Base-by-base conservation (phyloP, 768 basidiomycete species). In the Phlegmacium glaucopus region DNA sequence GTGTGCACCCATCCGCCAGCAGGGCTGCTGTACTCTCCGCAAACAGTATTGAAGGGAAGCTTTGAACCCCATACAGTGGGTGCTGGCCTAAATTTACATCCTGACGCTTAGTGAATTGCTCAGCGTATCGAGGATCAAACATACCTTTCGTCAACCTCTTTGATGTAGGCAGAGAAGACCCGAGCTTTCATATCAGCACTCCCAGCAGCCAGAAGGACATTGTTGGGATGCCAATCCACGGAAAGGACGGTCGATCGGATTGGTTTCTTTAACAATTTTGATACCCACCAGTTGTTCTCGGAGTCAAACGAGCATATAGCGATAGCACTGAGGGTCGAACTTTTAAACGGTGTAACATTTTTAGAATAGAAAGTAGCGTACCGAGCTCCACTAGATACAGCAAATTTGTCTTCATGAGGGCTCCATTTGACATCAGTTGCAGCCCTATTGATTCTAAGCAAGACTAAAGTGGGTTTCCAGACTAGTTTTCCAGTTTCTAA, bases 241-340 rank as follows among this genome's bases (percentile, higher is more conserved):
- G 85, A 82, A 35, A 98, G 75, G 11, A 99, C 94, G 1, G 96
- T 99, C 4, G 93, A 93, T 53, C 93, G 72, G 60, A 99, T 88
- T 18, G 96, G 96, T 69, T 98, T 98, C 84, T 98, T 99, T 64
- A 99, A 74, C 50, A 88, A 87, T 63, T 91, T 93, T 13, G 94
- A 86, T 4, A 96, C 91, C 96, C 96, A 99, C 96, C 96, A 99
- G 66, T 99, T 89, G 70, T 89, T 94, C 72, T 99, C 96, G 9
- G 88, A 77, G 63, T 99, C 96, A 61, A 96, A 99, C 13, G 90
- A 94, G 65, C 96, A 99, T 41, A 99, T 81, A 9, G 94, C 91
- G 58, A 98, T 94, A 29, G 94, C 89, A 34, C 95, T 91, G 35
- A 27, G 34, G 32, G 37, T 10, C 27, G 44, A 25, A 27, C 37